Conservation (phyloP, 176 grass and related monocot species). For the Saccharum officinarum region DNA sequence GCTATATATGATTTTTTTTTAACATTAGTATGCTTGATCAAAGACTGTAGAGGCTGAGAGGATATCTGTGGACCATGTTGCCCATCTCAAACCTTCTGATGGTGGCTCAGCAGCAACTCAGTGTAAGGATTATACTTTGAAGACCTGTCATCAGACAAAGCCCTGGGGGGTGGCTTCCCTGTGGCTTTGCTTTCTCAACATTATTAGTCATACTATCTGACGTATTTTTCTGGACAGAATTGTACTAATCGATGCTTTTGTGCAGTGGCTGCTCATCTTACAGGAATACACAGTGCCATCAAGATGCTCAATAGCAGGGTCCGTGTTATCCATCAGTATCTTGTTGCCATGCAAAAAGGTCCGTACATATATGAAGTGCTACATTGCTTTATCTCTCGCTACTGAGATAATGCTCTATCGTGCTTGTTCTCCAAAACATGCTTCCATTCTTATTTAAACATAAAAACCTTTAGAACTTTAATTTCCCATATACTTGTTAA, state of each 20-base stretch:
- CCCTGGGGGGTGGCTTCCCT: neutral
- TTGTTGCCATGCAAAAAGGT: constrained; percentile 93
- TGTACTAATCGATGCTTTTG: constrained; percentile 41
- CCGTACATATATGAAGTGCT: neutral
- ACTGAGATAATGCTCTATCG: neutral
- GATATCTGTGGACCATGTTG: constrained; percentile 95
- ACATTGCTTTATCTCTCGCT: neutral
- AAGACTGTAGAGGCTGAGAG: constrained; percentile 98
- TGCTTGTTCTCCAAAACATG: constrained; percentile 8
- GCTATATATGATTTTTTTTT: neutral
- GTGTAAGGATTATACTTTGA: constrained; percentile 59
- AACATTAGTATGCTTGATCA: constrained; percentile 34
- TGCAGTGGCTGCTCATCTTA: constrained; percentile 19
- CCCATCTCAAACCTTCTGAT: constrained; percentile 99
- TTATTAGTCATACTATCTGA: neutral
- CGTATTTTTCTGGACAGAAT: constrained; percentile 4
- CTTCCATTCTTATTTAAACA: constrained; percentile 7
- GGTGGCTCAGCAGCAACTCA: constrained; percentile 98
- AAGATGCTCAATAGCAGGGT: constrained; percentile 99
- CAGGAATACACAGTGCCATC: constrained; percentile 98
- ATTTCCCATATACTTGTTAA: neutral
- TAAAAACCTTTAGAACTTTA: neutral
- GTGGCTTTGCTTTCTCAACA: neutral
- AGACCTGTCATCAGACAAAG: neutral
- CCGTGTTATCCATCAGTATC: constrained; percentile 91